Evolutionary conservation across 441 rosid genomes (phyloP), one percentile per base, ranked within the genome.

Genomic region (Bocquillonia castaneifolia): DNA sequence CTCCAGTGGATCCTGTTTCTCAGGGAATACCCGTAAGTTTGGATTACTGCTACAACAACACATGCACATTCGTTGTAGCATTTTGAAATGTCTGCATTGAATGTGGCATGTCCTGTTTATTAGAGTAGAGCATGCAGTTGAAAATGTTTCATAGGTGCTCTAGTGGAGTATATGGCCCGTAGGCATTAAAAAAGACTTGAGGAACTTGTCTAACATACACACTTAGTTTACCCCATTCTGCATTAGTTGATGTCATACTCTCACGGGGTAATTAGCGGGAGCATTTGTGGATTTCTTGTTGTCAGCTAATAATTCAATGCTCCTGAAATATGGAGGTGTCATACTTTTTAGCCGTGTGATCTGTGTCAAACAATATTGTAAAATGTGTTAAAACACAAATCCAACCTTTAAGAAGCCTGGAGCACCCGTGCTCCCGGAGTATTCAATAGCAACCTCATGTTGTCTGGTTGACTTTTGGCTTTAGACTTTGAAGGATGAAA

Each of bases 21-120:
- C 61, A 69, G 71, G 82, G 83, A 59, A 70, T 78, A 66, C 81
- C 86, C 48, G 89, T 85, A 79, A 81, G 85, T 68, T 76, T n/a
- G 31, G 42, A 28, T 2, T 57, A 17, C 23, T n/a, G n/a, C n/a
- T n/a, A n/a, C n/a, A n/a, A n/a, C n/a, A n/a, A n/a, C n/a, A n/a
- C n/a, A n/a, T 39, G 12, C 34, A 32, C 45, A 31, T n/a, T 40
- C 28, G 29, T 31, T 25, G 8, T 29, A 51, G 18, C 39, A 25
- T 59, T 25, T 6, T 23, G 22, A n/a, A 45, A n/a, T 23, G 31
- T 8, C 32, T 40, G 20, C 13, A 59, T 15, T 67, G 14, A 2
- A 45, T 26, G 26, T 52, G 48, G 44, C n/a, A 23, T 45, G n/a
- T 45, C 34, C 20, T n/a, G 66, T n/a, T 44, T 44, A 6, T 28